phyloP scores from a whole-genome alignment of 805 yeast genomes.

The Candida insectalens region DNA sequence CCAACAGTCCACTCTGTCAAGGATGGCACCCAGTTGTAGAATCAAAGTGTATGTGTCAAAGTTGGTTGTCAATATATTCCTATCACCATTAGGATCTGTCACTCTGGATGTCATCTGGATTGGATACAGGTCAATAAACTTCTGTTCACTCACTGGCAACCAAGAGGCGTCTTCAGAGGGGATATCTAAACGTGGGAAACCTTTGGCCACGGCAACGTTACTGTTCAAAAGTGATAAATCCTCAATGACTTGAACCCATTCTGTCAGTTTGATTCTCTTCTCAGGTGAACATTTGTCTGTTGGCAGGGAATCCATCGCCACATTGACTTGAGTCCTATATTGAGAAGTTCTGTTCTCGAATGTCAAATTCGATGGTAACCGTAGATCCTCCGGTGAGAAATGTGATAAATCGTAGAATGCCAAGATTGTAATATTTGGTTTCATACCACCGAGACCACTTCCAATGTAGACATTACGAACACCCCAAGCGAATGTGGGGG shows the following conservation, averaged over 20 bases:
- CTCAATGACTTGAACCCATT: slow-evolving; percentile 91
- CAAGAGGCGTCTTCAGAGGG: slow-evolving; percentile 37
- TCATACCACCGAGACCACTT: slow-evolving; percentile 98
- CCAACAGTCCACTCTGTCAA: slow-evolving; percentile 93
- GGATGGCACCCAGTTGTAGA: slow-evolving; percentile 85
- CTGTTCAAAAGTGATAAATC: slow-evolving; percentile 83
- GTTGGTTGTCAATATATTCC: slow-evolving; percentile 71
- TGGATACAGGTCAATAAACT: slow-evolving; percentile 84
- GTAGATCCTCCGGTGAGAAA: slow-evolving; percentile 8
- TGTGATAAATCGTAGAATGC: slow-evolving; percentile 68
- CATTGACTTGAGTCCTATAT: slow-evolving; percentile 16
- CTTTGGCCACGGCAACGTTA: slow-evolving; percentile 90
- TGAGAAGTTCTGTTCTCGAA: slow-evolving; percentile 16
- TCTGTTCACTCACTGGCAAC: slow-evolving; percentile 23
- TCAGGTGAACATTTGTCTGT: slow-evolving; percentile 74
- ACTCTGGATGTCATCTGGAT: slow-evolving; percentile 91
- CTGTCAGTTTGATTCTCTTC: slow-evolving; percentile 54
- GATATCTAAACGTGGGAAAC: slow-evolving; percentile 58
- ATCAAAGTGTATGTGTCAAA: slow-evolving; percentile 94
- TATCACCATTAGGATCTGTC: slow-evolving; percentile 50
- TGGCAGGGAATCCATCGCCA: slow-evolving; percentile 15
- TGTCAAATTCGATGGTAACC: slow-evolving; percentile 12
- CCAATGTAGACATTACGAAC: slow-evolving; percentile 86
- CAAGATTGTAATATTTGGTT: slow-evolving; percentile 86
- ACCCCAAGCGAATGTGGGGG: slow-evolving; percentile 89